Percentiles rank a stretch among this genome's conserved stretches.
These are phyloP conservation scores for Colletotrichum spinosum DNA, from an alignment of 2,329 filamentous ascomycete genomes.

Conservation along the genomic window DNA sequence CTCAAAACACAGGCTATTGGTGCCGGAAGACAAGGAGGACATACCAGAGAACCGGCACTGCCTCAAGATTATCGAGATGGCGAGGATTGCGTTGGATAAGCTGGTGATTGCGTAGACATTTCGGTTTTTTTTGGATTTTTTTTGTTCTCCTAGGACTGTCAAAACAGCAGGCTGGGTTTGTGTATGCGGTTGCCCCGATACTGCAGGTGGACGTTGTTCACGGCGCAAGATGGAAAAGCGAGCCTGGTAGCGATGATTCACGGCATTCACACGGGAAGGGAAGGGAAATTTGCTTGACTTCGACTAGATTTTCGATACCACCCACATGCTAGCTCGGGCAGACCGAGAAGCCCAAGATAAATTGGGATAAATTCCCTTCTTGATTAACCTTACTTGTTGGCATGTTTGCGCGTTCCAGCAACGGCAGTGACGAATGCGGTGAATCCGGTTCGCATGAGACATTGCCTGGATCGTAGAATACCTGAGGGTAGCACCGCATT, in stretches of 20 bases:
- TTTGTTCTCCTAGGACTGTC: neutral
- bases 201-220: neutral
- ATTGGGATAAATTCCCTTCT: slow-evolving; percentile 13
- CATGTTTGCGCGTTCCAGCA: slow-evolving; percentile 1
- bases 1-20: slow-evolving; percentile 41
- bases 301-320: too few relatives aligned
- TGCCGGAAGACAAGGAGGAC: slow-evolving; percentile 51
- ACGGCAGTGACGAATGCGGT: too few relatives aligned
- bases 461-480: neutral
- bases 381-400: neutral
- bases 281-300: too few relatives aligned
- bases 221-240: slow-evolving; percentile 17
- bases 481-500: neutral
- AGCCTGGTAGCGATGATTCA: neutral
- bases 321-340: neutral
- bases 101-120: slow-evolving; percentile 62
- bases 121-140: neutral
- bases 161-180: neutral
- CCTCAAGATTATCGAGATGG: slow-evolving; percentile 64
- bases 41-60: slow-evolving; percentile 55
- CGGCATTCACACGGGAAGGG: too few relatives aligned
- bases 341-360: slow-evolving; percentile 1
- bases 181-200: neutral
- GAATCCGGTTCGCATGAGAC: neutral
- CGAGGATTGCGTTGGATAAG: slow-evolving; percentile 64